Percentiles rank a stretch among this genome's conserved stretches.
phyloP scores from a whole-genome alignment of 2,329 filamentous ascomycete genomes.

The Penicillium sp. region DNA sequence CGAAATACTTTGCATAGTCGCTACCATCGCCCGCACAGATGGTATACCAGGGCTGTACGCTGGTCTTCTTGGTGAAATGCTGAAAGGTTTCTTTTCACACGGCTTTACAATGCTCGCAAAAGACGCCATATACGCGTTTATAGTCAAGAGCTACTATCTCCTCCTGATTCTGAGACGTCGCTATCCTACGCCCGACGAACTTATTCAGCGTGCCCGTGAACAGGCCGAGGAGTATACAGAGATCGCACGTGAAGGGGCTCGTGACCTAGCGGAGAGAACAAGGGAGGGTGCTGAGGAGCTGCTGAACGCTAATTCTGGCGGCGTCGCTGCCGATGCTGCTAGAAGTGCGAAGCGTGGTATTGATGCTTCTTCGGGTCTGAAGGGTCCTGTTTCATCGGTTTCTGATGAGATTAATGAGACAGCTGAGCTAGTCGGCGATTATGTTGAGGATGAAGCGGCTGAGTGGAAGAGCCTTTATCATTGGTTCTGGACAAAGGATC shows the following conservation, averaged over 20 bases:
- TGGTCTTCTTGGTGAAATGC: constrained; percentile 70
- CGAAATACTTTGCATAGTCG: constrained; percentile 64
- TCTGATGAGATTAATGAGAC: constrained; percentile 39
- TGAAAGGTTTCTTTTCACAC: constrained; percentile 82
- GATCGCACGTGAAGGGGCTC: constrained; percentile 39
- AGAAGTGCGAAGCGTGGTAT: constrained; percentile 11
- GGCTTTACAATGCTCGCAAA: constrained; percentile 87
- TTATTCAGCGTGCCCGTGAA: constrained; percentile 40
- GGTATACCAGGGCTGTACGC: constrained; percentile 70
- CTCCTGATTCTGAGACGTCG: constrained; percentile 51
- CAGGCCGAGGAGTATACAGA: constrained; percentile 44
- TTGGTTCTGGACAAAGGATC: constrained; percentile 42
- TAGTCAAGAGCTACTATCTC: constrained; percentile 70
- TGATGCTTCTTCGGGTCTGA: constrained; percentile 22
- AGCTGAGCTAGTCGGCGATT: constrained; percentile 46
- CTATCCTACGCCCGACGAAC: constrained; percentile 45
- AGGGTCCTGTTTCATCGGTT: constrained; percentile 9
- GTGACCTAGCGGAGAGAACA: constrained; percentile 33
- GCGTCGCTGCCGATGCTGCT: constrained; percentile 11
- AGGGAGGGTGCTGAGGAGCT: constrained; percentile 27
- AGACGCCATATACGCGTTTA: constrained; percentile 68
- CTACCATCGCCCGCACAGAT: constrained; percentile 59
- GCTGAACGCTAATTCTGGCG: constrained; percentile 22
- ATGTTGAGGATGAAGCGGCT: constrained; percentile 44
- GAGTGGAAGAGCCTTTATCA: constrained; percentile 44